Percentiles rank a stretch among this genome's conserved stretches.
Conservation (phyloP, 176 grass and related monocot genomes). For the Melocanna baccifera region DNA sequence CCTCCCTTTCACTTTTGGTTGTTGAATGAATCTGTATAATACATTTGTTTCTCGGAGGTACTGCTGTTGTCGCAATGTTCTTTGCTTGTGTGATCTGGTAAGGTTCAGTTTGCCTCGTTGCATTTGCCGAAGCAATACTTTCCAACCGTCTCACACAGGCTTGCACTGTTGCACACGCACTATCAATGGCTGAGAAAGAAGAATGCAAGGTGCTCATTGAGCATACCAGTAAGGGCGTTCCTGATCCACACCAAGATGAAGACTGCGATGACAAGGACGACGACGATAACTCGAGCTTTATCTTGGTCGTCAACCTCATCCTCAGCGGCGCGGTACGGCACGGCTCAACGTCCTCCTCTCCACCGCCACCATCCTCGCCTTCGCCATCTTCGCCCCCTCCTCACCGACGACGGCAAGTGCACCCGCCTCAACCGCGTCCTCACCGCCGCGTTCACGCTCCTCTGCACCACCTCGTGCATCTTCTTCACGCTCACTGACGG, state of each 20-base stretch:
- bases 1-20: neutral
- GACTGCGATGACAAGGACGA: conserved; percentile 5
- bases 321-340: conserved; percentile 72
- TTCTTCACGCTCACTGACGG: conserved; percentile 97
- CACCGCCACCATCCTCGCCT: conserved; percentile 82
- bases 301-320: conserved; percentile 68
- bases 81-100: conserved; percentile 16
- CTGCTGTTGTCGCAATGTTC: neutral
- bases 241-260: neutral
- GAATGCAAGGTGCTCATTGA: conserved; percentile 69
- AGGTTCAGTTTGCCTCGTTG: neutral
- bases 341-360: conserved; percentile 91
- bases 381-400: conserved; percentile 85
- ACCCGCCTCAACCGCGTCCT: conserved; percentile 35
- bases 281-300: conserved; percentile 54
- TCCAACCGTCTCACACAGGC: neutral
- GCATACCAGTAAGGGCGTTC: neutral
- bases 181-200: conserved; percentile 47
- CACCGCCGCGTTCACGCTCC: conserved; percentile 46
- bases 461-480: conserved; percentile 71
- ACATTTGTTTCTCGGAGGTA: neutral
- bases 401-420: conserved; percentile 75
- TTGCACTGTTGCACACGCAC: neutral
- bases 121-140: conserved; percentile 45
- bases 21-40: neutral